Base-by-base conservation (phyloP, 2,329 filamentous ascomycete genomes). In the Aphanoascus verrucosus region DNA sequence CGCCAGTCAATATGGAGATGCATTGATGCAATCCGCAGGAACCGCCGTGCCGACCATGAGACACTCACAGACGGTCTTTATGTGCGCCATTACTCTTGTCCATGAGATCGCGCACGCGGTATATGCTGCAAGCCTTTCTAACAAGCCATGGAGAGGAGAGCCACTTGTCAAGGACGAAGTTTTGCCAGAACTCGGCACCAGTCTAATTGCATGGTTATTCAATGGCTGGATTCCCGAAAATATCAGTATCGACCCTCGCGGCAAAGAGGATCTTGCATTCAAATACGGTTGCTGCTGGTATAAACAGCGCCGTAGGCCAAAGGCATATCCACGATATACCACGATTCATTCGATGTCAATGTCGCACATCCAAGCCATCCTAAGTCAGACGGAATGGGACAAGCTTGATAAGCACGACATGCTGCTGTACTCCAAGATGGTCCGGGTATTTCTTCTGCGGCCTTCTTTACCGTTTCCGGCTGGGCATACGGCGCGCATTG, bases 231-330 rank as follows among this genome's bases (percentile, higher is more conserved):
- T 56, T 20, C 49, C 54, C n/a, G 49, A 53, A 32, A 53, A 50
- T 44, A 56, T 56, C n/a, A 53, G 43, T 12, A 43, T 48, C 9
- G 31, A 52, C 12, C 23, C 38, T 14, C 35, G 19, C 38, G 46
- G 35, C 23, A 37, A 17, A 14, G 54, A 56, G 2, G 54, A 56
- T 31, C n/a, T 5, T 12, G 47, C 31, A 20, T 53, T 56, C 38
- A 35, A 34, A 32, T 44, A 56, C 38, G 54, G 54, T 23, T 56
- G 54, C 38, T 56, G 54, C 20, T 56, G 54, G 54, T 56, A 53
- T 51, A 56, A 56, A 41, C 54, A 56, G 17, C 49, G 49, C 9
- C 44, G 49, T 23, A 17, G 20, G 9, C 54, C 49, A n/a, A 49
- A 32, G 20, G 45, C 35, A 45, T 53, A 52, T 28, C 54, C 54